Evolutionary conservation across 2,329 filamentous ascomycete species (phyloP).

Genomic region (Aspergillus proliferans): DNA sequence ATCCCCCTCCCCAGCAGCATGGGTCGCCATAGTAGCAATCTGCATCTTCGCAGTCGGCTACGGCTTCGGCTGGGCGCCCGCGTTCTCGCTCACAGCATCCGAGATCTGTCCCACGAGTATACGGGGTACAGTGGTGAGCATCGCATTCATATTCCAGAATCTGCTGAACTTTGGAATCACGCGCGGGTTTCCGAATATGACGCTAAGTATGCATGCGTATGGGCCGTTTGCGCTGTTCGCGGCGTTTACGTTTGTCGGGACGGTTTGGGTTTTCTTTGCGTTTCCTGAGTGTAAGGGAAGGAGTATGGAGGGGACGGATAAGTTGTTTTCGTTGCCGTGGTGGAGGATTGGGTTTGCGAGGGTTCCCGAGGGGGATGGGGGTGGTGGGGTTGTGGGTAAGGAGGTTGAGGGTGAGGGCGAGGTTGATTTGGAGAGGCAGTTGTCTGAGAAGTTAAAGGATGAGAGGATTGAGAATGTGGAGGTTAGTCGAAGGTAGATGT

Average conservation of each 20-base stretch:
- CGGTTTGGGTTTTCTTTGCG: constrained; percentile 11
- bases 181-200: constrained; percentile 14
- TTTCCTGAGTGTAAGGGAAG: constrained; percentile 15
- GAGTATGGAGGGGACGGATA: constrained; percentile 10
- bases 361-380: not conserved
- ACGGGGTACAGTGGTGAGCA: constrained; percentile 12
- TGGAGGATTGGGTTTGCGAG: constrained; percentile 9
- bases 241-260: constrained; percentile 9
- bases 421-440: not conserved
- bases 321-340: constrained; percentile 11
- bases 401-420: not conserved
- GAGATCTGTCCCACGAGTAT: constrained; percentile 16
- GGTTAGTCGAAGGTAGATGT: not conserved
- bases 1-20: constrained; percentile 10
- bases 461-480: not conserved
- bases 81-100: constrained; percentile 14
- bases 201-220: constrained; percentile 10
- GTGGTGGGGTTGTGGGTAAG: not conserved
- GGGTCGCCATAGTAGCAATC: constrained; percentile 15
- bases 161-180: constrained; percentile 17
- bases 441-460: not conserved
- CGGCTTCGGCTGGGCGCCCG: constrained; percentile 15
- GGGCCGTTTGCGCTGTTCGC: constrained; percentile 16
- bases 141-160: constrained; percentile 18
- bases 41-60: constrained; percentile 18